Evolutionary conservation across 164 flowering plant species (phyloP), one percentile per base, ranked within the genome.

Genomic region (Piper longum): DNA sequence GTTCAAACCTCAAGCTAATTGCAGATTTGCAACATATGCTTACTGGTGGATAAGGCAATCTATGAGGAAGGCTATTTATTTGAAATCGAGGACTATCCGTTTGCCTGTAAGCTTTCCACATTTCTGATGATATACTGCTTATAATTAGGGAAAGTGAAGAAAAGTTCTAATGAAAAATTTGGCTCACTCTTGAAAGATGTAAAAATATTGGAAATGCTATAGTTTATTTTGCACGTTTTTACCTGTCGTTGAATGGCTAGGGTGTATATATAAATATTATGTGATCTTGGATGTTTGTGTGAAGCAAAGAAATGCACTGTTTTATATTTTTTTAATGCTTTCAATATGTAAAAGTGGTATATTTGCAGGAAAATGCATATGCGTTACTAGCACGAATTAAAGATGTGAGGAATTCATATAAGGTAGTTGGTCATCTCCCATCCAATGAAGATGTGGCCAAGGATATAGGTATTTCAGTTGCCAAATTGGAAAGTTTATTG

Each of bases 11-110:
- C 86, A 82, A 74, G 79, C 72, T 52, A 95, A 88, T 69, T 88
- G 93, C 76, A 77, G 97, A 75, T 90, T 93, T 76, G 78, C 84
- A 40, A 76, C 88, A 43, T 93, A 93, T 76, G 91, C 99, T 0
- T 90, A 88, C 70, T 93, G 92, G 95, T 90, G 99, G 99, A 82
- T 93, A 66, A 80, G 89, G 74, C 95, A 88, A 65, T 40, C 83
- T 16, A 69, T 90, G 64, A 80, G 83, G 73, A 85, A 75, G 79
- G 85, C 87, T 52, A 76, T 90, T 68, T 80, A 78, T 78, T 85
- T 78, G 59, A 80, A 85, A 67, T 87, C 95, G 16, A 84, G 95
- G 75, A 80, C 80, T 19, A 83, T 90, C 55, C 96, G 95, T 66
- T 73, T 93, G 67, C 96, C 97, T 64, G 99, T 93, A 82, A 58